These are phyloP conservation scores for Gnomoniopsis smithogilvyi DNA, from an alignment of 2,329 filamentous ascomycete species.

Conservation along the genomic window DNA sequence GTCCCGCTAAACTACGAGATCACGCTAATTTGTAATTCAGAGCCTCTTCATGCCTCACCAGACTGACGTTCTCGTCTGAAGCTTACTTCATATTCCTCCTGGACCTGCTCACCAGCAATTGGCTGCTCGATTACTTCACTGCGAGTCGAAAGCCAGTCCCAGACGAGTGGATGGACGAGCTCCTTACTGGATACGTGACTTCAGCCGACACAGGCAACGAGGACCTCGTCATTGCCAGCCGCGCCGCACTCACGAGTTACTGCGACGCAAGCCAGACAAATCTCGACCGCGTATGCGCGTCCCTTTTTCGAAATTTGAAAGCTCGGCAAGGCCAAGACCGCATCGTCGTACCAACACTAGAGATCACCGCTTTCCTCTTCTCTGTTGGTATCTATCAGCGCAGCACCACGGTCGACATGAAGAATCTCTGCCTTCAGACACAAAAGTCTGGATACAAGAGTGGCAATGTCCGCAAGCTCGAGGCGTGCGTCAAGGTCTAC, in stretches of 20 bases:
- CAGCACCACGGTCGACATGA: conserved; percentile 39
- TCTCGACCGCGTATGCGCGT: conserved; percentile 43
- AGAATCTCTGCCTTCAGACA: conserved; percentile 63
- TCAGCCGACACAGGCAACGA: conserved; percentile 79
- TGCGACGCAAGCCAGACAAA: conserved; percentile 39
- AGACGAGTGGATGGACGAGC: conserved; percentile 42
- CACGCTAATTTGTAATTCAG: conserved; percentile 25
- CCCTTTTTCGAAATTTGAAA: conserved; percentile 53
- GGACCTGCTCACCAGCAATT: conserved; percentile 35
- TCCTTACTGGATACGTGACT: conserved; percentile 67
- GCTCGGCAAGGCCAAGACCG: conserved; percentile 61
- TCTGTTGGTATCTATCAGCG: conserved; percentile 53
- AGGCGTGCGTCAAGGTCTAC: conserved; percentile 79
- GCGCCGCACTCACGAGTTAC: conserved; percentile 59
- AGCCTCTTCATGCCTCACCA: conserved; percentile 30
- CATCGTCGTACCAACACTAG: conserved; percentile 70
- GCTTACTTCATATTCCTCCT: conserved; percentile 57
- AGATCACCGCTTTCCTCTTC: conserved; percentile 74
- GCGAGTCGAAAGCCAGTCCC: conserved; percentile 30
- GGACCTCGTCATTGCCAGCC: conserved; percentile 66
- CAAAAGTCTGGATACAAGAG: conserved; percentile 83
- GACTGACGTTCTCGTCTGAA: conserved; percentile 53
- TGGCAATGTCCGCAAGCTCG: conserved; percentile 75
- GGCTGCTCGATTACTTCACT: conserved; percentile 35
- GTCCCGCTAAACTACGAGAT: neutral